Evolutionary conservation across 1,284 basidiomycete species (phyloP).

Genomic region (Leccinum fallax): DNA sequence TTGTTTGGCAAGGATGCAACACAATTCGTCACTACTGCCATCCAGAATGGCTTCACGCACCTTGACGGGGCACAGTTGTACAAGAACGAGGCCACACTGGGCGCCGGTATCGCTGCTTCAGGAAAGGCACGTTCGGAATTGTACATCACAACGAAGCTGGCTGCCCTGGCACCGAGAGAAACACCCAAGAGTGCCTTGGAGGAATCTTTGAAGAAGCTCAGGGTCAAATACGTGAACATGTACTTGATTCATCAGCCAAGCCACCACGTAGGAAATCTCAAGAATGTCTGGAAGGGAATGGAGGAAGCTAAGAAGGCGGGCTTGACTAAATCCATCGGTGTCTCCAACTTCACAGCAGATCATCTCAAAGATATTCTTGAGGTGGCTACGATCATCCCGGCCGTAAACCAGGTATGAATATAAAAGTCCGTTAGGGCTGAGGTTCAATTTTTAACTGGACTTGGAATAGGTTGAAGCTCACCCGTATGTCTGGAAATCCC

Average conservation of each 20-base stretch:
- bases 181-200: conserved; percentile 53
- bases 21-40: conserved; percentile 51
- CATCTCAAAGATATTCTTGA: conserved; percentile 67
- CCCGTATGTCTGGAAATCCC: conserved; percentile 70
- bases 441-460: conserved; percentile 9
- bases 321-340: conserved; percentile 77
- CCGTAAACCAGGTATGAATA: conserved; percentile 73
- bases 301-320: conserved; percentile 70
- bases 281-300: conserved; percentile 69
- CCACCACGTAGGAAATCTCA: conserved; percentile 45
- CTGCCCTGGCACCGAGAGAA: conserved; percentile 37
- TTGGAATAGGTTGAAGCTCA: conserved; percentile 72
- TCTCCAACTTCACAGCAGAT: conserved; percentile 77
- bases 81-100: conserved; percentile 60
- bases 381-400: conserved; percentile 60
- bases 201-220: conserved; percentile 60
- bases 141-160: conserved; percentile 70
- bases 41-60: conserved; percentile 65
- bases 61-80: conserved; percentile 75
- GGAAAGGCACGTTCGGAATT: conserved; percentile 49
- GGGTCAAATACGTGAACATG: conserved; percentile 71
- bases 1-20: conserved; percentile 55
- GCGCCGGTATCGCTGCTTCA: conserved; percentile 54
- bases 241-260: conserved; percentile 69
- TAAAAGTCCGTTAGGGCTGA: neutral